Percentiles rank a stretch among this genome's conserved stretches.
Conservation (phyloP, 768 basidiomycete species). For the Tylopilus sp. region DNA sequence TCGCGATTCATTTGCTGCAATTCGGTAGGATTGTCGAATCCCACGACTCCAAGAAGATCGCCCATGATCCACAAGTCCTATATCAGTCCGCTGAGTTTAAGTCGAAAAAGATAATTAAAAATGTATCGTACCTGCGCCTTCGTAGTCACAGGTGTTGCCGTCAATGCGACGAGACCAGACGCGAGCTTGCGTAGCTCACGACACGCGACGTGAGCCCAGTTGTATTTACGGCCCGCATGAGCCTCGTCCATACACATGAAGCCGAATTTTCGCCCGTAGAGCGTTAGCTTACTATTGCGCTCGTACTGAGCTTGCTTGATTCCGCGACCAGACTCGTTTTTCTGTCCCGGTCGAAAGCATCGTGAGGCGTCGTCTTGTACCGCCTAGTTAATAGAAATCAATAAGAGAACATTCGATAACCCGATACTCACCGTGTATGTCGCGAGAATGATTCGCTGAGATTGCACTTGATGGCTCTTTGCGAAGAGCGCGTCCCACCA, state of each 20-base stretch:
- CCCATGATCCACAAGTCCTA: background rate
- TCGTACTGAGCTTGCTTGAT: too few species aligned
- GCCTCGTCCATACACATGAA: background rate
- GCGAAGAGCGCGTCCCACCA: too few species aligned
- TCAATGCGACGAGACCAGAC: background rate
- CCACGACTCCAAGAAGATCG: background rate
- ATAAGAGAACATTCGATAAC: too few species aligned
- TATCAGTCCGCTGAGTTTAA: too few species aligned
- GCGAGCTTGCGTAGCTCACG: background rate
- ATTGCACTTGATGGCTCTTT: too few species aligned
- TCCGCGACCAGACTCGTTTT: too few species aligned
- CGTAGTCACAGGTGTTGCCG: background rate
- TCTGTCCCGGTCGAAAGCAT: too few species aligned
- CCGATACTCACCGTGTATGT: too few species aligned
- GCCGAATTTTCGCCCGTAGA: background rate
- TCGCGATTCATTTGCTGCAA: background rate
- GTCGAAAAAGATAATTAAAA: too few species aligned
- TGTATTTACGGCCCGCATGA: background rate
- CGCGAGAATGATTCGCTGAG: too few species aligned
- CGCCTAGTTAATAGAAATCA: too few species aligned
- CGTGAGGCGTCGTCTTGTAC: too few species aligned
- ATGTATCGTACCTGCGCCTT: background rate
- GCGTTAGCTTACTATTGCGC: background rate
- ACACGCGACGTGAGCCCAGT: background rate
- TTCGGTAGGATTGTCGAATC: background rate